These are phyloP conservation scores for Candida pseudofarinosa DNA, from an alignment of 805 yeast species.

Conservation along the genomic window DNA sequence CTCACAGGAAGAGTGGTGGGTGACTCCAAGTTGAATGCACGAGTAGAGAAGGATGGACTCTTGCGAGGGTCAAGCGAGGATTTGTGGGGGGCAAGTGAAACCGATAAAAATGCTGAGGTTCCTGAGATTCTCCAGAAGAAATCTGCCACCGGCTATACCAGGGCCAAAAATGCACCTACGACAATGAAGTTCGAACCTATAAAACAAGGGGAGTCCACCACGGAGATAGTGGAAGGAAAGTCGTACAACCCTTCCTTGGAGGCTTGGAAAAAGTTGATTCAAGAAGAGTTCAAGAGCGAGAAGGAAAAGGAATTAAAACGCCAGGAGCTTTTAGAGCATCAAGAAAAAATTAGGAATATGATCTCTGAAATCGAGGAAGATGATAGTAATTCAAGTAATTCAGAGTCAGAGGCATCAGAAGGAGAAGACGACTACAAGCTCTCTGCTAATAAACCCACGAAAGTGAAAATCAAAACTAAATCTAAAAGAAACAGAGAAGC, in stretches of 20 bases:
- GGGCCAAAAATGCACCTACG: slow-evolving; percentile 49
- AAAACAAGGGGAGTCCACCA: slow-evolving; percentile 40
- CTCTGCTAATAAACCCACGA: slow-evolving; percentile 70
- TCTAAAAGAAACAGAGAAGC: slow-evolving; percentile 70
- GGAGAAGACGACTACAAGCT: slow-evolving; percentile 36
- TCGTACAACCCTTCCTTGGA: slow-evolving; percentile 88
- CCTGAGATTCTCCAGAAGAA: slow-evolving; percentile 14
- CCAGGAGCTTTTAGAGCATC: slow-evolving; percentile 57
- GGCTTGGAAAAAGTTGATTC: slow-evolving; percentile 73
- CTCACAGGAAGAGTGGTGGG: slow-evolving; percentile 71
- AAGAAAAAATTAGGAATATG: slow-evolving; percentile 58
- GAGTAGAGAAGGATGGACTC: slow-evolving; percentile 63
- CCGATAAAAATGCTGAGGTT: slow-evolving; percentile 8
- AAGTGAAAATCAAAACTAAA: slow-evolving; percentile 67
- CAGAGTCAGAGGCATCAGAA: slow-evolving; percentile 23
- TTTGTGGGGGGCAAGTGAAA: slow-evolving; percentile 57
- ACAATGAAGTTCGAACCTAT: slow-evolving; percentile 54
- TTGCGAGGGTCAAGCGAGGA: slow-evolving; percentile 48
- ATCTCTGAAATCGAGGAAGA: slow-evolving; percentile 61
- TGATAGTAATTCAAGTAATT: slow-evolving; percentile 38
- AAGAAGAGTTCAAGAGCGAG: slow-evolving; percentile 62
- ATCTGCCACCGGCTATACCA: slow-evolving; percentile 28
- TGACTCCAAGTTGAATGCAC: slow-evolving; percentile 46
- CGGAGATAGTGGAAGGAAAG: slow-evolving; percentile 76
- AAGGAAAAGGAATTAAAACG: slow-evolving; percentile 63